phyloP scores from a whole-genome alignment of 176 grass and related monocot genomes.

The Metroxylon sagu region DNA sequence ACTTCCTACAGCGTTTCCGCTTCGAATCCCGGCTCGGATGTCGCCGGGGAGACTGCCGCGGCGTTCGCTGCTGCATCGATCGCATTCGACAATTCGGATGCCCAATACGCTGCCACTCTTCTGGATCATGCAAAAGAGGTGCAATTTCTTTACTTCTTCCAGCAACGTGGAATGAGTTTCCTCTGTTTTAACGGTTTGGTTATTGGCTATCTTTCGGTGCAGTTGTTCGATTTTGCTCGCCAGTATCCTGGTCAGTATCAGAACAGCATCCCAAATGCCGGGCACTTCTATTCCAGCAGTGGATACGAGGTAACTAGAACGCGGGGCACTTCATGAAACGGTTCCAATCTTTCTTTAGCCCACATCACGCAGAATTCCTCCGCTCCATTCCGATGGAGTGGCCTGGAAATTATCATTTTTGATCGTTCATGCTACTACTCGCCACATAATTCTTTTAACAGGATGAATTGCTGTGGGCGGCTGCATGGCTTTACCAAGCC shows the following conservation, averaged over 20 bases:
- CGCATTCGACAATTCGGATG: conserved; percentile 14
- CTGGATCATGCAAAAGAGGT: conserved; percentile 59
- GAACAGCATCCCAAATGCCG: conserved; percentile 37
- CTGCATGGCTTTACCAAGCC: conserved; percentile 55
- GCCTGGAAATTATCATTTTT: too few species aligned
- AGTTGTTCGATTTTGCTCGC: conserved; percentile 62
- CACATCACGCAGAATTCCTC: too few species aligned
- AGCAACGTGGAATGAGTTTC: too few species aligned
- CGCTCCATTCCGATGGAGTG: too few species aligned
- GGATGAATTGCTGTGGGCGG: conserved; percentile 78
- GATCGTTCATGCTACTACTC: too few species aligned
- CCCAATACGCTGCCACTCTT: conserved; percentile 24
- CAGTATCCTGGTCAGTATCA: conserved; percentile 57
- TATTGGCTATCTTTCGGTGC: background rate
- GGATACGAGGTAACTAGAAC: conserved; percentile 50
- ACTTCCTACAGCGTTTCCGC: conserved; percentile 27
- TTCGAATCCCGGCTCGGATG: conserved; percentile 44
- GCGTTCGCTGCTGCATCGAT: conserved; percentile 50
- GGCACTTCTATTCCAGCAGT: conserved; percentile 48
- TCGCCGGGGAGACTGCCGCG: conserved; percentile 61
- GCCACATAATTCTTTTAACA: conserved; percentile 5
- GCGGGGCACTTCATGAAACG: too few species aligned
- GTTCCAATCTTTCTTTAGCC: too few species aligned
- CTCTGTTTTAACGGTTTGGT: too few species aligned
- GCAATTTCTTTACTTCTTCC: background rate